A percentile compares a stretch with the other conserved stretches of the same genome.
phyloP scores from a whole-genome alignment of 2,329 filamentous ascomycete species.

The Sporothrix schenckii region DNA sequence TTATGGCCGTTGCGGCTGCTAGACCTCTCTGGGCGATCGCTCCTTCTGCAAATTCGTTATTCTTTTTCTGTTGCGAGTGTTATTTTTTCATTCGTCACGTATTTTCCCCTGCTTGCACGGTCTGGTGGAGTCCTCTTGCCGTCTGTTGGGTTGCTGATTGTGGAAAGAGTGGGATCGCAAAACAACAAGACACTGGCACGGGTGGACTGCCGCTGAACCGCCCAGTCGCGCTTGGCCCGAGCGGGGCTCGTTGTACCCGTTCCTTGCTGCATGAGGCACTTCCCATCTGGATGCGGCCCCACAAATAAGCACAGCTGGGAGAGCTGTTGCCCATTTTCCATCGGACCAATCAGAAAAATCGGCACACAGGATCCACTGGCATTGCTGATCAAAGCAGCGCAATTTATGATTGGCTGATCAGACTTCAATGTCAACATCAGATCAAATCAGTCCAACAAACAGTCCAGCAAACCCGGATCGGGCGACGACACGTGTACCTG shows the following conservation, averaged over 20 bases:
- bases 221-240: conserved; percentile 14
- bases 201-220: conserved; percentile 2
- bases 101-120: neutral
- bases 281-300: too few species aligned
- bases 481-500: conserved; percentile 11
- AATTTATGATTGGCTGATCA: conserved; percentile 23
- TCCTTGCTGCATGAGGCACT: conserved; percentile 11
- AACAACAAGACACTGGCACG: neutral
- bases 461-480: neutral
- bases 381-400: neutral
- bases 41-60: neutral
- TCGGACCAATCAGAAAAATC: conserved; percentile 35
- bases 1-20: conserved; percentile 15
- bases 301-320: neutral
- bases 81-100: conserved; percentile 22
- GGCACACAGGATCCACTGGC: neutral
- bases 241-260: conserved; percentile 18
- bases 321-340: conserved; percentile 21
- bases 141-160: conserved; percentile 27
- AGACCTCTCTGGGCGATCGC: conserved; percentile 27
- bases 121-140: neutral
- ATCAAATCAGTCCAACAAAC: conserved; percentile 5
- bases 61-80: neutral
- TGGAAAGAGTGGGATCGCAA: conserved; percentile 15
- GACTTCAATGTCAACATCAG: conserved; percentile 7